Evolutionary conservation across 2,329 filamentous ascomycete species (phyloP).

Genomic region (Alternaria arborescens): DNA sequence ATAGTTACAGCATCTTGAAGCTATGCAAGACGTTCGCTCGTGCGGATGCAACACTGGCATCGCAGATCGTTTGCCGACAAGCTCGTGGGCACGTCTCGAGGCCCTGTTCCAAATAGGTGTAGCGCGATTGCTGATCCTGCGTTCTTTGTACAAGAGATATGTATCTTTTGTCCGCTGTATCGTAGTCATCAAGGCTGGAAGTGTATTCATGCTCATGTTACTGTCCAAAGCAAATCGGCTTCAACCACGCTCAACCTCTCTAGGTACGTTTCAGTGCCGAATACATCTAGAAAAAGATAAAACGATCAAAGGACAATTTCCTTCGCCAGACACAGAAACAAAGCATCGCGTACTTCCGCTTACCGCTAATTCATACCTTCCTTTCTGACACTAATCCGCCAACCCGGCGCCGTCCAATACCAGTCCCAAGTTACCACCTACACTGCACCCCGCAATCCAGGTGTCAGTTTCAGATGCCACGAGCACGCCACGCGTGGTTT

Average conservation of each 20-base stretch:
- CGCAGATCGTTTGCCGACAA: not conserved
- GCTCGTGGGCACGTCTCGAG: conserved; percentile 5
- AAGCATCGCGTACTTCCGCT: conserved; percentile 9
- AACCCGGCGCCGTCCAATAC: conserved; percentile 13
- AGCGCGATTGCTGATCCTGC: not conserved
- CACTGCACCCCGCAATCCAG: conserved; percentile 3
- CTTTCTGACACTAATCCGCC: conserved; percentile 6
- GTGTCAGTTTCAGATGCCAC: conserved; percentile 21
- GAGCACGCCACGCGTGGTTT: conserved; percentile 31
- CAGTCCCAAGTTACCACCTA: conserved; percentile 6
- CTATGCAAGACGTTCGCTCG: not conserved
- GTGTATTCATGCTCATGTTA: not conserved
- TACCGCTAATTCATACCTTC: conserved; percentile 12
- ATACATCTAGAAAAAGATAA: not conserved
- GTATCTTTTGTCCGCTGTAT: not conserved
- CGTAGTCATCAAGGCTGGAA: not conserved
- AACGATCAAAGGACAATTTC: not conserved
- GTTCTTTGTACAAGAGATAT: not conserved
- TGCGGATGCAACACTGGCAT: not conserved
- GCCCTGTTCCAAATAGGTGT: conserved; percentile 5
- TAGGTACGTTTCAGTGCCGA: not conserved
- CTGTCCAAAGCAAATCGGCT: not conserved
- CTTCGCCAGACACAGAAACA: not conserved
- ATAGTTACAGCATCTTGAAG: not conserved
- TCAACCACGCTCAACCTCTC: not conserved